phyloP scores from a whole-genome alignment of 371 early-diverging fungal genomes.

The Dinochytrium kinnereticum region DNA sequence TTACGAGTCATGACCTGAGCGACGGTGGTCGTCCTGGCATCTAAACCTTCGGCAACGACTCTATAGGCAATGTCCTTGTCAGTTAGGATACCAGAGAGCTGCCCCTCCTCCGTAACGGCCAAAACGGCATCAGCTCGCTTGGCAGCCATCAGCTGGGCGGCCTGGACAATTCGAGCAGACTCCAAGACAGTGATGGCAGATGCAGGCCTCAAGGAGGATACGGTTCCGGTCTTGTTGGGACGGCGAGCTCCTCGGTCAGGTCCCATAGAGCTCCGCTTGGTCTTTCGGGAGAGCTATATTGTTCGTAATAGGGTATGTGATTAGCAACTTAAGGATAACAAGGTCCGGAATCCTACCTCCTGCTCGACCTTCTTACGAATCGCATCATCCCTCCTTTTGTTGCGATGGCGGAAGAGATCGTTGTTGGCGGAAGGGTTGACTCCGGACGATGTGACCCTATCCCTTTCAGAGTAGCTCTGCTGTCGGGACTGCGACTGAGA shows the following conservation, averaged over 20 bases:
- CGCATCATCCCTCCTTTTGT: slow-evolving; percentile 49
- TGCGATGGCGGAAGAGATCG: slow-evolving; percentile 42
- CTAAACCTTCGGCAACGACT: slow-evolving; percentile 85
- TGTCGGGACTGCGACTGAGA: too few relatives aligned
- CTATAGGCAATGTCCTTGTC: slow-evolving; percentile 85
- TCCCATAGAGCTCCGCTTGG: slow-evolving; percentile 12
- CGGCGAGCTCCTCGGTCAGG: neutral
- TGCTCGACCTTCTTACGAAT: slow-evolving; percentile 51
- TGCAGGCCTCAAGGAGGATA: slow-evolving; percentile 83
- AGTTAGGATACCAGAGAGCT: slow-evolving; percentile 94
- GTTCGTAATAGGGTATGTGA: neutral
- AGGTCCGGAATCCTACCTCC: slow-evolving; percentile 30
- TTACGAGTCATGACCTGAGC: slow-evolving; percentile 89
- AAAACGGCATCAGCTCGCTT: slow-evolving; percentile 92
- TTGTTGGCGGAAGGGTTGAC: neutral
- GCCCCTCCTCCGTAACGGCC: slow-evolving; percentile 87
- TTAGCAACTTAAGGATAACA: neutral
- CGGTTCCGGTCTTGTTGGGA: slow-evolving; percentile 65
- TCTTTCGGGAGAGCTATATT: slow-evolving; percentile 16
- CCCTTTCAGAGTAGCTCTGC: slow-evolving; percentile 14
- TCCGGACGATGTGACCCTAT: neutral
- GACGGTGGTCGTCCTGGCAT: slow-evolving; percentile 77
- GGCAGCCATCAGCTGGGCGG: slow-evolving; percentile 97
- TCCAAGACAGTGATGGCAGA: slow-evolving; percentile 91
- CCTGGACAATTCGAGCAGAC: slow-evolving; percentile 85